Conservation (phyloP, 495 filamentous ascomycete genomes). For the Penicillium bovifimosum region DNA sequence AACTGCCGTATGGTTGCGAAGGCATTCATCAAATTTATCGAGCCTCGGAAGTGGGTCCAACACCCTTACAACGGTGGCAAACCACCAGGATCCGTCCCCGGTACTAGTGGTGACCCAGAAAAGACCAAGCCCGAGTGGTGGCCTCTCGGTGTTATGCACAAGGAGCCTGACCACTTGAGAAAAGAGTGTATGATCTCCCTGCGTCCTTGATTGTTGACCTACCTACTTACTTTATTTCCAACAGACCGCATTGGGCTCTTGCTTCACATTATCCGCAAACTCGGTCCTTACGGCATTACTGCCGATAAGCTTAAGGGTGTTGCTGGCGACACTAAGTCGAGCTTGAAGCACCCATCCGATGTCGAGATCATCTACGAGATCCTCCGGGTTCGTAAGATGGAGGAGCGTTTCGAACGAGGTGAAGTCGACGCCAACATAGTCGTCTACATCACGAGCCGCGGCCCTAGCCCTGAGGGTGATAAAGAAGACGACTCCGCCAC, state of each 20-base stretch:
- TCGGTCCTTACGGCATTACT: constrained; percentile 27
- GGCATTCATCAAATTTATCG: constrained; percentile 72
- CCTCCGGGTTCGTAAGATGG: constrained; percentile 47
- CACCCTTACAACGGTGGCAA: constrained; percentile 58
- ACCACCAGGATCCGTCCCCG: constrained; percentile 29
- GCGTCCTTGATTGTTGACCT: not conserved
- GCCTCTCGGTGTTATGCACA: constrained; percentile 60
- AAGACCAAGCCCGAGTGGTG: constrained; percentile 73
- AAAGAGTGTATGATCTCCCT: constrained; percentile 73
- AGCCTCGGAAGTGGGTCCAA: constrained; percentile 71
- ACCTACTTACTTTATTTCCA: not conserved
- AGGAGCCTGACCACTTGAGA: constrained; percentile 76
- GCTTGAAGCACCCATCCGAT: constrained; percentile 26
- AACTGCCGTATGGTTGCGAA: constrained; percentile 64
- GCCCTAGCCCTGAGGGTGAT: too few relatives aligned
- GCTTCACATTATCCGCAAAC: constrained; percentile 38
- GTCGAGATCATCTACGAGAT: constrained; percentile 46
- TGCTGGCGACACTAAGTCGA: constrained; percentile 32
- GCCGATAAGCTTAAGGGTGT: constrained; percentile 39
- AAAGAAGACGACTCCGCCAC: too few relatives aligned
- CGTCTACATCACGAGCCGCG: too few relatives aligned
- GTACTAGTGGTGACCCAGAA: constrained; percentile 40
- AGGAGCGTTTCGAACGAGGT: constrained; percentile 46
- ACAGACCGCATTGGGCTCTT: constrained; percentile 37
- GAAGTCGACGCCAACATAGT: constrained; percentile 35